Evolutionary conservation across 2,329 filamentous ascomycete genomes (phyloP).

Genomic region (Ilyonectria destructans): DNA sequence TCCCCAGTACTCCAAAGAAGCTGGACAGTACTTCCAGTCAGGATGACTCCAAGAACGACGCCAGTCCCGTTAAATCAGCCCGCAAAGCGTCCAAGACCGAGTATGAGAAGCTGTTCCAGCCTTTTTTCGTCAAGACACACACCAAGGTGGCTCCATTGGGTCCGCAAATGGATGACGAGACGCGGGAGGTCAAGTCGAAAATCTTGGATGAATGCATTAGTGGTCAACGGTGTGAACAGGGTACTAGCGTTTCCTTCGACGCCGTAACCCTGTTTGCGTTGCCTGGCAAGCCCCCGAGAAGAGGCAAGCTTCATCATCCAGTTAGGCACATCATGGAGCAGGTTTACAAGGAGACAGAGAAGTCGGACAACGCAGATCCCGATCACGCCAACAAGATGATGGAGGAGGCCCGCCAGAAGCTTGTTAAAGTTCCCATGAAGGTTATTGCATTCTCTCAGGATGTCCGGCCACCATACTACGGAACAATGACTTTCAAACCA

Average conservation of each 20-base stretch:
- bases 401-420: conserved; percentile 55
- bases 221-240: conserved; percentile 61
- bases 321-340: conserved; percentile 76
- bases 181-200: conserved; percentile 65
- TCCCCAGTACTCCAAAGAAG: conserved; percentile 61
- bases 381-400: conserved; percentile 54
- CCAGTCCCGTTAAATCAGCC: conserved; percentile 35
- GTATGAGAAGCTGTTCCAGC: conserved; percentile 82
- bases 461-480: conserved; percentile 80
- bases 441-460: conserved; percentile 75
- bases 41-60: conserved; percentile 50
- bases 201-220: conserved; percentile 69
- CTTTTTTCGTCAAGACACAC: conserved; percentile 84
- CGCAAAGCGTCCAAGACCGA: conserved; percentile 58
- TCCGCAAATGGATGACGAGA: conserved; percentile 72
- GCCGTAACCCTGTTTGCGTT: conserved; percentile 64
- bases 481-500: conserved; percentile 78
- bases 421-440: conserved; percentile 75
- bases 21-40: conserved; percentile 52
- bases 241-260: conserved; percentile 61
- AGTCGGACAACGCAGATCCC: conserved; percentile 55
- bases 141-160: conserved; percentile 78
- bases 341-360: conserved; percentile 65
- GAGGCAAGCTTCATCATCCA: conserved; percentile 65
- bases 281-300: conserved; percentile 54